These are phyloP conservation scores for Didymella arachidicola DNA, from an alignment of 2,329 filamentous ascomycete genomes.

Conservation along the genomic window DNA sequence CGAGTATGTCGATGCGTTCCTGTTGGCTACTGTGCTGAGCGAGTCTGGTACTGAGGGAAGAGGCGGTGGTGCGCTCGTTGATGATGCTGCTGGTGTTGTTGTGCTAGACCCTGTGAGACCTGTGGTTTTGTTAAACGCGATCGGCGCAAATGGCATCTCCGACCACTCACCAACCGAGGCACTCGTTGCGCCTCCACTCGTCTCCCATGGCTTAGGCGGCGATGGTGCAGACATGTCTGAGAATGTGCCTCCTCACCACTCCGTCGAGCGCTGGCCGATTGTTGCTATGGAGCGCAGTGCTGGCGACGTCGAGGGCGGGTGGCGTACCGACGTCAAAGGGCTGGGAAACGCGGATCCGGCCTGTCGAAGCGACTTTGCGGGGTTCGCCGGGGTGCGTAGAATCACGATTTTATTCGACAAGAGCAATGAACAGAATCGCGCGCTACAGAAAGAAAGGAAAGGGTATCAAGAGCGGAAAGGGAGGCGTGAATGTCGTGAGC, in stretches of 20 bases:
- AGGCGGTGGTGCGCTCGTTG: constrained; percentile 63
- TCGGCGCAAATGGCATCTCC: constrained; percentile 21
- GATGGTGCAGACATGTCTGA: constrained; percentile 68
- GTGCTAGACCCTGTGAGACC: constrained; percentile 48
- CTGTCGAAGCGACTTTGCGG: constrained; percentile 33
- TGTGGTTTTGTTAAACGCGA: constrained; percentile 38
- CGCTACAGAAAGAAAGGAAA: constrained; percentile 3
- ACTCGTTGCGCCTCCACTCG: constrained; percentile 67
- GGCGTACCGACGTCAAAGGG: constrained; percentile 19
- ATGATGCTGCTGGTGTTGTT: constrained; percentile 54
- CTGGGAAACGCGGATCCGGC: constrained; percentile 24
- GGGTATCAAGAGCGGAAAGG: constrained; percentile 13
- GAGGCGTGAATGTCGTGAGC: constrained; percentile 4
- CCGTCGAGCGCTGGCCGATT: constrained; percentile 28
- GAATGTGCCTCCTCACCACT: constrained; percentile 34
- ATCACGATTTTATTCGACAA: background rate
- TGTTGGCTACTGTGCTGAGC: constrained; percentile 80
- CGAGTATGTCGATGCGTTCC: constrained; percentile 85
- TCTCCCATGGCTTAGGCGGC: constrained; percentile 98
- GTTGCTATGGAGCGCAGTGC: constrained; percentile 22
- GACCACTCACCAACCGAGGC: constrained; percentile 49
- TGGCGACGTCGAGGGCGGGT: constrained; percentile 23
- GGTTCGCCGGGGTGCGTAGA: constrained; percentile 30
- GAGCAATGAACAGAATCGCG: background rate
- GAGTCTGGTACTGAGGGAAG: constrained; percentile 83